Base-by-base conservation (phyloP, 1,284 basidiomycete species). In the Hemileia vastatrix region DNA sequence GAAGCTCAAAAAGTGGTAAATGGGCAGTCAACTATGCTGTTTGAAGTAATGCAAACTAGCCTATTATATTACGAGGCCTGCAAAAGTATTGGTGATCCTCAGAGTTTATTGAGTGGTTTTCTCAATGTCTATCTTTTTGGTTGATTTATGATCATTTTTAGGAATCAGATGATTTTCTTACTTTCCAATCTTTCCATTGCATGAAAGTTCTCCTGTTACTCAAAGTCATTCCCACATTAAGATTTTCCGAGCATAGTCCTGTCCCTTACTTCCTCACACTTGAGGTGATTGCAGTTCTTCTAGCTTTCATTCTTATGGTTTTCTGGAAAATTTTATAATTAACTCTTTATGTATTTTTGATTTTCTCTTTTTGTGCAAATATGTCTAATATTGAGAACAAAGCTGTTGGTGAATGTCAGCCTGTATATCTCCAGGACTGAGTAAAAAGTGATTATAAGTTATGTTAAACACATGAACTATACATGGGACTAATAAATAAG, bases 141-240 rank as follows among this genome's bases (percentile, higher is more conserved):
- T 63, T 65, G 53, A 57, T 57, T 55, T 44, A 85, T 84, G 72
- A n/a, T 45, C 9, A 18, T 45, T 1, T 19, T 54, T 27, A 76
- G 55, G 78, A 79, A 23, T 76, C 78, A 4, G 72, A 76, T 15
- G 70, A 77, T 18, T 87, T 86, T 72, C 80, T 82, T 63, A 82
- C 81, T 54, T 77, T 82, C 2, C 80, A 81, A 43, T 77, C 84
- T 11, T 79, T 79, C n/a, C 80, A 82, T 54, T 71, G 76, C 43
- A 84, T 83, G 68, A 80, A 84, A 66, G 83, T 88, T 21, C 76
- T 77, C 27, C 79, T 82, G 15, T 76, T 84, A 3, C 73, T 88
- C 18, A 77, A 81, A 27, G 70, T 83, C 23, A 78, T 79, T 1
- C 79, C 80, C 1, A 77, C 73, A 2, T 79, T 81, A 19, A 76